These are phyloP conservation scores for Backusella psychrophila DNA, from an alignment of 192 early-diverging fungal genomes.

Conservation along the genomic window DNA sequence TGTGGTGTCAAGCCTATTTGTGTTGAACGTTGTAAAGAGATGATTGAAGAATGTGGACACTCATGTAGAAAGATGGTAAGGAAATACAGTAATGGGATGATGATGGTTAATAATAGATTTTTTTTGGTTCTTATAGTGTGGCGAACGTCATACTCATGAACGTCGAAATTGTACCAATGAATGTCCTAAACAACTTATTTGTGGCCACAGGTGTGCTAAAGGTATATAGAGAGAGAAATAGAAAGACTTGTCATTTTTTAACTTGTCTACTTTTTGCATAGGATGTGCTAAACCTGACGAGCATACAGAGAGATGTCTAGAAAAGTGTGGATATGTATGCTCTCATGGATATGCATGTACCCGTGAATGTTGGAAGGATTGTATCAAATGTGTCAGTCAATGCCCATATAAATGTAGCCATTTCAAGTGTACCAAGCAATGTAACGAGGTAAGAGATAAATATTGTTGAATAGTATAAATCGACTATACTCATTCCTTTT, in stretches of 20 bases:
- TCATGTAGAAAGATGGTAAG: constrained; percentile 9
- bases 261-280: background rate
- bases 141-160: constrained; percentile 21
- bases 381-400: constrained; percentile 14
- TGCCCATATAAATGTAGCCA: constrained; percentile 32
- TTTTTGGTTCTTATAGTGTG: constrained; percentile 15
- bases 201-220: constrained; percentile 31
- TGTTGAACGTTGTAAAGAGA: background rate
- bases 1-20: constrained; percentile 5
- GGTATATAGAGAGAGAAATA: constrained; percentile 3
- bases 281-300: constrained; percentile 31
- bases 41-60: constrained; percentile 20
- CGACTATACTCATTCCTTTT: background rate
- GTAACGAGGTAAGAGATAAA: constrained; percentile 14
- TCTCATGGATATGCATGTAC: constrained; percentile 31
- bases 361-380: constrained; percentile 28
- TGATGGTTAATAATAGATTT: background rate
- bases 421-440: constrained; percentile 20
- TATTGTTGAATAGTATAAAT: background rate
- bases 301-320: constrained; percentile 30
- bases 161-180: constrained; percentile 11
- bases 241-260: background rate
- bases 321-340: constrained; percentile 22
- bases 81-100: background rate
- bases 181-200: constrained; percentile 33